Evolutionary conservation across 2,329 filamentous ascomycete species (phyloP), one percentile per base, ranked within the genome.

Genomic region (Metarhizium rileyi): DNA sequence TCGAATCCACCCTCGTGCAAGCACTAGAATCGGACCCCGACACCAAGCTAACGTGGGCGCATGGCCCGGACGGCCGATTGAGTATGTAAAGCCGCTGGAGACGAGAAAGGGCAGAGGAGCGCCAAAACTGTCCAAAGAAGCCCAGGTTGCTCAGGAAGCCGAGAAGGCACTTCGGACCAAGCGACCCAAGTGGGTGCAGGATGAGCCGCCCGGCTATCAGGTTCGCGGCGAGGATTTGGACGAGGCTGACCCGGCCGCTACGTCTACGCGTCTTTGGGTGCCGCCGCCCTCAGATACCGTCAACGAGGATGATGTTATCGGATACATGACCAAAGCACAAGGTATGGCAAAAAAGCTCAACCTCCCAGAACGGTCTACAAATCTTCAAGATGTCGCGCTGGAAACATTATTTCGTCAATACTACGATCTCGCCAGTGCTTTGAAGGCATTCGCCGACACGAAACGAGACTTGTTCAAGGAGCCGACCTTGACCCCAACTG

Each of bases 1-100:
- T 66, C 84, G 93, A 55, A 97, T 98, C 56, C 97, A 97, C 63
- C 93, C 93, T 8, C 85, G 93, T 56, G 91, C 93, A 16, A 94
- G 90, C 63, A 97, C 93, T 49, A 85, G 93, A 35, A 75, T 97
- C 35, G 93, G 93, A 7, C 88, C 90, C 9, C 83, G 90, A 49
- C 90, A 97, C 66, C 93, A 98, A 70, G 91, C 93, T 4, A 84
- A 83, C 57, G 87, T 95, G 30, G 74, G 79, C 45, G 76, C 86
- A 5, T 98, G 93, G 93, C 85, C 85, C 49, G 93, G 91, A 5
- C 82, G 81, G 48, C 84, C 90, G 0, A 84, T 97, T n/a, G 77
- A 95, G 65, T 87, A 95, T 51, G 88, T 95, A 54, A 96, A 95
- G 64, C 83, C 90, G 4, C 74, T 83, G 1, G 90, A 97, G 61